Evolutionary conservation across 2,329 filamentous ascomycete species (phyloP).

Genomic region (Calonectria naviculata): DNA sequence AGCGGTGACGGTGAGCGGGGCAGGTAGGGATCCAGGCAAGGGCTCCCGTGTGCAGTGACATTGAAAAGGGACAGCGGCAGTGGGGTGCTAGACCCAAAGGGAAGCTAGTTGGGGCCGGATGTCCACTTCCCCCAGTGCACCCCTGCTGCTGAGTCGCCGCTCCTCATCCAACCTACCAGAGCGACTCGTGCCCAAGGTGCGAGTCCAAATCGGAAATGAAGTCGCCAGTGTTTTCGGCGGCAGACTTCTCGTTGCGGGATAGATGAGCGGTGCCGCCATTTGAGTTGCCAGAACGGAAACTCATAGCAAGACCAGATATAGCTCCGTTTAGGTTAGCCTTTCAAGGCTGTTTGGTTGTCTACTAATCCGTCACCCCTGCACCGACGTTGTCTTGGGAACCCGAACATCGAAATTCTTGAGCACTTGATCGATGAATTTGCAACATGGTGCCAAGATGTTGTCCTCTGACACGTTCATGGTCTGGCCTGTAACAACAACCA

Average conservation of each 20-base stretch:
- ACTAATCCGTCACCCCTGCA: neutral
- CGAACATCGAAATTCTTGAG: neutral
- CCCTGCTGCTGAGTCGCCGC: conserved; percentile 10
- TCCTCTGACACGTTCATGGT: neutral
- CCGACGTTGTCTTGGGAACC: neutral
- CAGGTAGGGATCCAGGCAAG: conserved; percentile 6
- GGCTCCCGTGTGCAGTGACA: conserved; percentile 26
- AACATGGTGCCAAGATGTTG: neutral
- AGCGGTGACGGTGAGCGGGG: conserved; percentile 15
- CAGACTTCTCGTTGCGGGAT: conserved; percentile 15
- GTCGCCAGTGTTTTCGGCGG: conserved; percentile 10
- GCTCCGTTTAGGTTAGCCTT: conserved; percentile 8
- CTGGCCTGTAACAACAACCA: neutral
- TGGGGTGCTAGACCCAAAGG: conserved; percentile 4
- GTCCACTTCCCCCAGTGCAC: conserved; percentile 2
- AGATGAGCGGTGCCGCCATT: conserved; percentile 1
- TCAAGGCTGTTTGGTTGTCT: neutral
- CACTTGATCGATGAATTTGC: neutral
- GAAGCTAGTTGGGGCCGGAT: conserved; percentile 19
- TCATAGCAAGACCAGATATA: conserved; percentile 4
- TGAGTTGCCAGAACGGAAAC: neutral
- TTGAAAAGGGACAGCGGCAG: conserved; percentile 16
- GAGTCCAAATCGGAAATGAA: conserved; percentile 31
- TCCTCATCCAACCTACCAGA: conserved; percentile 21
- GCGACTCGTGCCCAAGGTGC: neutral